Base-by-base conservation (phyloP, 495 filamentous ascomycete genomes). In the Terfezia boudieri region DNA sequence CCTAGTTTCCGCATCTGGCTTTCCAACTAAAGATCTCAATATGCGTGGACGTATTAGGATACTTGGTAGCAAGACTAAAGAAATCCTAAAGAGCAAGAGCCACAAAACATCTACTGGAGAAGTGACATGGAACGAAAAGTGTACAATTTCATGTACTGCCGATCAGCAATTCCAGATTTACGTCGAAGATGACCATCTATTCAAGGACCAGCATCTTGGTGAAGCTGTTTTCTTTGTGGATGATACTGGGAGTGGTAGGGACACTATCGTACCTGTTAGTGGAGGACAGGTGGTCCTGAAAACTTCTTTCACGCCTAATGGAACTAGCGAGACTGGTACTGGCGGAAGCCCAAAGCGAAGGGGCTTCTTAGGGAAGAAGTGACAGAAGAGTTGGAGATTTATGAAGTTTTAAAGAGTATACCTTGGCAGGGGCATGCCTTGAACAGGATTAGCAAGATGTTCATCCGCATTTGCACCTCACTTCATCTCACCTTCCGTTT, bases 151-250 rank as follows among this genome's bases (percentile, higher is more conserved):
- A 37, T 88, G 84, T 61, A 77, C 81, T 8, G 79, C 89, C 6
- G 90, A 94, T 62, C 76, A 84, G 43, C 79, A 84, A 65, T 96
- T 94, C 71, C 80, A 83, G 66, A 63, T 99, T 51, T 74, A 80
- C 54, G 90, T 87, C 51, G 83, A 85, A 57, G 79, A 84, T 61
- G 83, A 94, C 64, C 75, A 82, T 58, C 83, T 81, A 4, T 86
- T 95, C 61, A 80, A 75, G 41, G 88, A 94, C 61, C 77, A 82
- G 49, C 72, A 78, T 35, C 71, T 96, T 9, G 90, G 90, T 48
- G 87, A 96, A 60, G 75, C 72, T 0, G 58, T 81, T n/a, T 93
- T 94, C 71, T 88, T 92, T 62, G 80, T 98, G 12, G 84, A 84
- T 54, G 88, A 98, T 61, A 80, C 81, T 55, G 79, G 80, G 14